These are phyloP conservation scores for Cercospora sp. DNA, from an alignment of 2,329 filamentous ascomycete genomes.

Conservation along the genomic window DNA sequence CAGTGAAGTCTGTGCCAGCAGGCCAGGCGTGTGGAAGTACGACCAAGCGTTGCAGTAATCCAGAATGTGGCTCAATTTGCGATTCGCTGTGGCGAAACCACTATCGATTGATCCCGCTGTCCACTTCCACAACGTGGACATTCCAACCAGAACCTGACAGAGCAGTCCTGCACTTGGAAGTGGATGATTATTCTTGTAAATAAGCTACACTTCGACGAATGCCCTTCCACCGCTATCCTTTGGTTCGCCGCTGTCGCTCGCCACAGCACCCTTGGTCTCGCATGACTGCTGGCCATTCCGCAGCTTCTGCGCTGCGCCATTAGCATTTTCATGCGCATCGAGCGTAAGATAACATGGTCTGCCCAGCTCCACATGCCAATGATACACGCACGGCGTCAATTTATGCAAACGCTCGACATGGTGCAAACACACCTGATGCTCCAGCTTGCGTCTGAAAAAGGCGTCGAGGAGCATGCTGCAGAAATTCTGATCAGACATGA, in stretches of 20 bases:
- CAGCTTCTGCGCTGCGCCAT: neutral
- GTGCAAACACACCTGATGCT: neutral
- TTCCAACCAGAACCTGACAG: neutral
- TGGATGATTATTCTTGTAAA: neutral
- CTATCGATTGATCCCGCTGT: too few species aligned
- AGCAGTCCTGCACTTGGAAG: neutral
- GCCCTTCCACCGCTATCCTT: neutral
- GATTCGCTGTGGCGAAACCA: too few species aligned
- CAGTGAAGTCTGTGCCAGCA: neutral
- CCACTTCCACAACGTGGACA: neutral
- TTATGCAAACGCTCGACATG: neutral
- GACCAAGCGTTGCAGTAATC: neutral
- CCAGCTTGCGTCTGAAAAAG: conserved; percentile 7
- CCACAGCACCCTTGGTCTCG: neutral
- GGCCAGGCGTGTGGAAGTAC: neutral
- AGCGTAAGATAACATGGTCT: neutral
- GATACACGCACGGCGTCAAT: neutral
- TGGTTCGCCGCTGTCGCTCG: neutral
- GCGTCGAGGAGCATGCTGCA: neutral
- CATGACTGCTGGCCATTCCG: neutral
- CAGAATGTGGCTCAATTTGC: neutral
- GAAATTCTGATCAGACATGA: neutral
- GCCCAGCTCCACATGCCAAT: conserved; percentile 1
- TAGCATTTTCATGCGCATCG: neutral
- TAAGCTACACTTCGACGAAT: neutral